Conservation (phyloP, 2,329 filamentous ascomycete species). For the Fusarium sp. region DNA sequence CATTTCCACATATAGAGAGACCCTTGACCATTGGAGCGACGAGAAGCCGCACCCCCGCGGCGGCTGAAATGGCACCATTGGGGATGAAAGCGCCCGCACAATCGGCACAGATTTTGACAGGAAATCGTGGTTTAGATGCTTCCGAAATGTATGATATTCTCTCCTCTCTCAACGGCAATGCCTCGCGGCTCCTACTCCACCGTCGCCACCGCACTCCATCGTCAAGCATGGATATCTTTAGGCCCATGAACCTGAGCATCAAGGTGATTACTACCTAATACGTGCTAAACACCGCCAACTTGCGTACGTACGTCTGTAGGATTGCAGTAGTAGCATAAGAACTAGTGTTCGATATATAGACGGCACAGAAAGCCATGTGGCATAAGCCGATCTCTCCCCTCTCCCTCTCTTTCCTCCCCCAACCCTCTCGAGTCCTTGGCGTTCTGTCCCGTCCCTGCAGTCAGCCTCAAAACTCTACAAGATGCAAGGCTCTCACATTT, state of each 20-base stretch:
- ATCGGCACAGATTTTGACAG: neutral
- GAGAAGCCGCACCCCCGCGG: neutral
- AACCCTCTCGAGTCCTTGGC: conserved; percentile 14
- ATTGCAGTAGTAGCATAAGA: neutral
- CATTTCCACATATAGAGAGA: neutral
- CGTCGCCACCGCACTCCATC: neutral
- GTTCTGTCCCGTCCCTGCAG: conserved; percentile 2
- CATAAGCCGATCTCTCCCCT: conserved; percentile 7
- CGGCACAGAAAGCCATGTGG: conserved; percentile 21
- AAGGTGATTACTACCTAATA: conserved; percentile 29
- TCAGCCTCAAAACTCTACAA: conserved; percentile 1
- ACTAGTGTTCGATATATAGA: conserved; percentile 25
- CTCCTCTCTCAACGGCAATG: neutral
- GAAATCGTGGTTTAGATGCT: neutral
- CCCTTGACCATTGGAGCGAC: neutral
- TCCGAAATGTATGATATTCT: neutral
- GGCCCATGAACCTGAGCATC: neutral
- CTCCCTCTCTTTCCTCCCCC: neutral
- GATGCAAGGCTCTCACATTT: conserved; percentile 17
- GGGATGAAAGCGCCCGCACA: neutral
- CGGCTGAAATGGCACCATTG: neutral
- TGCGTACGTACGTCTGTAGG: neutral
- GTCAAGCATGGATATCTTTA: conserved; percentile 13
- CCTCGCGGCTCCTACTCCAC: conserved; percentile 1
- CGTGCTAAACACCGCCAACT: conserved; percentile 4